Evolutionary conservation across 345 rosid species (phyloP), one percentile per base, ranked within the genome.

Genomic region (Corchorus olitorius): DNA sequence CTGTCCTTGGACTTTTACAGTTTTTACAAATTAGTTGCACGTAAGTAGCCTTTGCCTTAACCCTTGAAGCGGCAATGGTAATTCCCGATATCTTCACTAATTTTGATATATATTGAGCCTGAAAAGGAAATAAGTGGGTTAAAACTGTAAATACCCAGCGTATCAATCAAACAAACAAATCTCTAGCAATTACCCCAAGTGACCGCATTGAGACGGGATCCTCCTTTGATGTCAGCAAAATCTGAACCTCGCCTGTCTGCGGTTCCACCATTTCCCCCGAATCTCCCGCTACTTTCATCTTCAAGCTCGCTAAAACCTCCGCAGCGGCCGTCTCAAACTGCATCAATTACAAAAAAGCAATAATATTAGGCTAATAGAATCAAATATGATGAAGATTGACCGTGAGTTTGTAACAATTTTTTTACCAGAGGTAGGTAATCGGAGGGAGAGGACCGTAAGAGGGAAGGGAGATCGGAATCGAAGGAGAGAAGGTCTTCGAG

Each of bases 291-390:
- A 87, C 93, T 81, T 86, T 93, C 86, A 91, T 88, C 88, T 86
- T 89, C 84, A 92, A 78, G 80, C 97, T 83, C 64, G 86, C 92
- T 61, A 92, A 79, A 67, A 92, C 99, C 89, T 93, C 99, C 8
- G 84, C 89, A 2, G 98, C 99, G 3, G 98, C 99, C 4, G 88
- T 90, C 92, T 93, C 98, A 55, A 96, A 91, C 98, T 93, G 73
- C 77, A 69, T 14, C 49, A 49, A 65, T 70, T 52, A 4, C 33
- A 15, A 53, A 62, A 20, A 37, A 54, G 6, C 27, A 27, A 27
- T 17, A 52, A 37, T 3, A 8, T n/a, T 22, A 49, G 6, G 6
- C 74, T 35, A 27, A 55, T 39, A 11, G 39, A 56, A 43, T 6
- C 11, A 8, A 14, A 14, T 27, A 27, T 27, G 27, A 27, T 27